A percentile compares a stretch with the other conserved stretches of the same genome.
These are phyloP conservation scores for Glutinoglossum americanum DNA, from an alignment of 495 filamentous ascomycete species.

Conservation along the genomic window DNA sequence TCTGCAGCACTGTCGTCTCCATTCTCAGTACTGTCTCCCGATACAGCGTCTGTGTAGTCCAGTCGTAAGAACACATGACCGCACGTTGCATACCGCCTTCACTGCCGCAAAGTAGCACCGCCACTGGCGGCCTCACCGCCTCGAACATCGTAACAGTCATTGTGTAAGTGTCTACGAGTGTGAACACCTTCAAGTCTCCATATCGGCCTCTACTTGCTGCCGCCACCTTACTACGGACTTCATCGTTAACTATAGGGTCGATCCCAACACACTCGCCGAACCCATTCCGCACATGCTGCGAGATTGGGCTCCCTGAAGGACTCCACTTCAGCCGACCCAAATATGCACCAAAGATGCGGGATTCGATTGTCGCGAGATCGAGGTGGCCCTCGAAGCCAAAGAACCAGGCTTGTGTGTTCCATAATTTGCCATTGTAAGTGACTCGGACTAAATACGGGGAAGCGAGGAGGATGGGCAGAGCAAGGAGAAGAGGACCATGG, in stretches of 20 bases:
- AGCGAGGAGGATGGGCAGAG: conserved; percentile 2
- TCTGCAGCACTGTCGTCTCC: conserved; percentile 9
- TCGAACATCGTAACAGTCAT: conserved; percentile 19
- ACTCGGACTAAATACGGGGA: conserved; percentile 6
- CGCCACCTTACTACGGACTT: conserved; percentile 2
- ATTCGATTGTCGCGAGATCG: conserved; percentile 13
- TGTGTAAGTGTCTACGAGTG: conserved; percentile 19
- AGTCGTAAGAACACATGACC: conserved; percentile 19
- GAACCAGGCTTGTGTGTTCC: conserved; percentile 15
- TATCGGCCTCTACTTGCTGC: not conserved
- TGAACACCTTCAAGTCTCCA: conserved; percentile 11
- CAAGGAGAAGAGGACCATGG: conserved; percentile 6
- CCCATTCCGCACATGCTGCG: conserved; percentile 6
- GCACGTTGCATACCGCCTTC: conserved; percentile 23
- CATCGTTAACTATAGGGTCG: conserved; percentile 7
- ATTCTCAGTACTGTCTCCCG: conserved; percentile 20
- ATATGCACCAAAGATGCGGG: conserved; percentile 13
- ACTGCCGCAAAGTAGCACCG: conserved; percentile 15
- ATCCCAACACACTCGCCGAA: conserved; percentile 7
- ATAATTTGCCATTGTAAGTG: conserved; percentile 10
- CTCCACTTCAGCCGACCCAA: conserved; percentile 12
- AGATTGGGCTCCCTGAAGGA: conserved; percentile 10
- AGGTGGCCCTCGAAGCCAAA: conserved; percentile 19
- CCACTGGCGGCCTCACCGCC: conserved; percentile 15
- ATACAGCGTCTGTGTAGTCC: conserved; percentile 12